Base-by-base conservation (phyloP, 306 rosid species). In the Ochetophila trinervis region DNA sequence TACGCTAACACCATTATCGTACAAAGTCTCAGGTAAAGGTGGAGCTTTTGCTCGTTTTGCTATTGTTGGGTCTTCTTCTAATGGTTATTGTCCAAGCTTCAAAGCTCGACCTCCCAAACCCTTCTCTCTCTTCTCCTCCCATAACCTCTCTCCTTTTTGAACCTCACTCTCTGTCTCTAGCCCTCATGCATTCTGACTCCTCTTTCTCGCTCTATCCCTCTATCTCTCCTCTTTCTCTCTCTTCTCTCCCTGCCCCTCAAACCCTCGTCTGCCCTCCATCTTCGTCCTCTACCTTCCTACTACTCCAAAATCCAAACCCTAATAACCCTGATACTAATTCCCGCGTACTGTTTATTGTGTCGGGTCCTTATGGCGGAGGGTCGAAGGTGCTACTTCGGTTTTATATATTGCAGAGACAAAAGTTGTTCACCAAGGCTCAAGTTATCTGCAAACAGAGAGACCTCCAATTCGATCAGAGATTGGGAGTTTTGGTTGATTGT, bases 161-260 rank as follows among this genome's bases (percentile, higher is more conserved):
- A 44, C 89, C 96, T 57, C 49, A 59, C 59, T 87, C 96, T 18
- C 91, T 73, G 50, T 85, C 96, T 18, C 91, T 89, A 13, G 89
- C 98, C 56, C 92, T 92, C 5, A 79, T 83, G 74, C 91, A 92
- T 80, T 80, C 95, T 57, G 96, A 92, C 66, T 85, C 98, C 9
- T 84, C 96, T 6, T 45, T 92, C 59, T 87, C 96, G 66, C 95
- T 92, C 68, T 92, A 82, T 79, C 89, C 95, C 35, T 84, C 87
- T 0, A 58, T 85, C 16, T 75, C 92, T 30, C 72, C 86, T 12
- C 70, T 71, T 32, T 70, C 84, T 9, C 27, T 57, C 5, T 53
- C 83, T 9, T 69, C 84, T 16, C 82, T 81, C 42, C 84, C 87
- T 37, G 20, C 78, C 40, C 84, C 90, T 8, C 90, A 82, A 69